Base-by-base conservation (phyloP, 2,329 filamentous ascomycete genomes). In the Colletotrichum limetticola region DNA sequence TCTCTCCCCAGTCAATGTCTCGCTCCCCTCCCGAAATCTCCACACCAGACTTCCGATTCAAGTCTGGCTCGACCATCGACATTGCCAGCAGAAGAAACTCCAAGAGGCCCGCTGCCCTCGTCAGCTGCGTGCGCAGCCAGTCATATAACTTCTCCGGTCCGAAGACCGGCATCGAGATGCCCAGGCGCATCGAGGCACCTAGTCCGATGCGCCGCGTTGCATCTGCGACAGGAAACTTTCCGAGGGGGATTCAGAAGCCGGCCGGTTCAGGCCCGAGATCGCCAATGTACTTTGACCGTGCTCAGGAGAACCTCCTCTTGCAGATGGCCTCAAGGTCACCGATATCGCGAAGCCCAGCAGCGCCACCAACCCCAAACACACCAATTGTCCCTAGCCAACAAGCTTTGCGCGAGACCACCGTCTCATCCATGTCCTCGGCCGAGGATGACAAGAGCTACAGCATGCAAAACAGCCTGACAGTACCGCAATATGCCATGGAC, bases 151-250 rank as follows among this genome's bases (percentile, higher is more conserved):
- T 79, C 24, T 65, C 75, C 3, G 80, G 77, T 30, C 85, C 87
- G 8, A 87, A 86, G 78, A 86, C 86, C 0, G 86, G 83, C 1
- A 75, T 86, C 5, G 89, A 90, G n/a, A 78, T 83, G 66, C 77
- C 82, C 22, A 84, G 85, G 76, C 81, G 86, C 37, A 75, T 80
- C 22, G 87, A 89, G 28, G 80, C 83, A 22, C 81, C 84, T 2
- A 84, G 84, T 72, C 85, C 87, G 2, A 88, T 90, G 81, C 85
- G 88, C 28, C 86, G 89, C 55, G 88, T 90, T 56, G 85, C 86
- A 16, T 90, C 89, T 2, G 84, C 86, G 9, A 86, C 84, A 4
- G 86, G 88, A 6, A 79, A 76, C 61, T 78, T 84, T 58, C 74
- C 81, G 46, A 82, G 81, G 14, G 80, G 85, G 24, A 83, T 87